phyloP scores from a whole-genome alignment of 2,329 filamentous ascomycete species.

The Blastomyces silverae region DNA sequence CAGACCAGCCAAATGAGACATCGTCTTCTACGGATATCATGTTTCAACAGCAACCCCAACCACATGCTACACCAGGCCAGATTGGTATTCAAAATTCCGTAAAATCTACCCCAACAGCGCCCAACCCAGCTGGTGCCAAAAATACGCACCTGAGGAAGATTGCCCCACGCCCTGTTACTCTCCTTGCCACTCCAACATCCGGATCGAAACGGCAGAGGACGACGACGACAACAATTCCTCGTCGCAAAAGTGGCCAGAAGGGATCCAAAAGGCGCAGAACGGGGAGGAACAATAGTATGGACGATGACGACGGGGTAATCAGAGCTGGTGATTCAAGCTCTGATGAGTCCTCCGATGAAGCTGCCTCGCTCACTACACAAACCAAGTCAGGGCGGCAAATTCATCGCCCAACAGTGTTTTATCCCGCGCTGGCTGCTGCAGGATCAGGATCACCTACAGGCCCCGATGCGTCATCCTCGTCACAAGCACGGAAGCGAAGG shows the following conservation, averaged over 20 bases:
- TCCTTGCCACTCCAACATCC: constrained; percentile 8
- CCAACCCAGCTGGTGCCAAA: background rate
- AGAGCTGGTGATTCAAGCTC: constrained; percentile 35
- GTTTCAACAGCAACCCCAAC: background rate
- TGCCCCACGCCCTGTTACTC: background rate
- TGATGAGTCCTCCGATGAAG: constrained; percentile 40
- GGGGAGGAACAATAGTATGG: constrained; percentile 20
- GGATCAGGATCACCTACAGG: constrained; percentile 20
- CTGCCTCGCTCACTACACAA: constrained; percentile 55
- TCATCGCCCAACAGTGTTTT: constrained; percentile 58
- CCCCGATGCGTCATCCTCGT: constrained; percentile 23
- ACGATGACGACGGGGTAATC: constrained; percentile 32
- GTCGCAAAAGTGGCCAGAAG: constrained; percentile 14
- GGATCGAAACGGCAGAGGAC: constrained; percentile 12
- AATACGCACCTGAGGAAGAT: background rate
- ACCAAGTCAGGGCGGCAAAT: constrained; percentile 71
- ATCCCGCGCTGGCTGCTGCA: constrained; percentile 27
- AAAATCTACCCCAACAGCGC: background rate
- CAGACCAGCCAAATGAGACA: background rate
- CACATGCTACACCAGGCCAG: background rate
- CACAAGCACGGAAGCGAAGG: constrained; percentile 48
- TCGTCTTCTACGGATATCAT: background rate
- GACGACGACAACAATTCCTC: constrained; percentile 6
- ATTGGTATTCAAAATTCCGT: background rate
- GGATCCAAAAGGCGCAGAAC: constrained; percentile 17